Evolutionary conservation across 176 grass and related monocot species (phyloP), one percentile per base, ranked within the genome.

Genomic region (Triticum monococcum): DNA sequence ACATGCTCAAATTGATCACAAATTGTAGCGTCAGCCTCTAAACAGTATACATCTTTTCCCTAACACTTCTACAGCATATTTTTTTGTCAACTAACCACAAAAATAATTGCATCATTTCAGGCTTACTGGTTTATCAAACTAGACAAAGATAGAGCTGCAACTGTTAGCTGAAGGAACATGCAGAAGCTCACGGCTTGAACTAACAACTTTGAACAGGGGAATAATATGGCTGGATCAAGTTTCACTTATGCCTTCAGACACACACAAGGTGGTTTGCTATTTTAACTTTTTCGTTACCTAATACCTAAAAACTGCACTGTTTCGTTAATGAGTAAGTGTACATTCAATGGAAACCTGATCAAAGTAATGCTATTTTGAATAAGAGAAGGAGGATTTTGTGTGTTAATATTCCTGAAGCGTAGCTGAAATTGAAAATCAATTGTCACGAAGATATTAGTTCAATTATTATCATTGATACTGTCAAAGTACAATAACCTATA

Each of bases 151-250:
- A 35, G 59, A 91, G 4, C 1, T 75, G 1, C 20, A 79, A 1
- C 32, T 91, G 5, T 25, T 87, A 35, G 89, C 85, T 66, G 14
- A 87, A 13, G 64, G n/a, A 63, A 87, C 89, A 32, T 56, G 56
- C 12, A 88, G 81, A 80, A 80, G 18, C 18, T 52, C 85, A 88
- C 72, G 80, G 3, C 89, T 91, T 80, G 37, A 91, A 43, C 5
- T 88, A 69, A 85, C 65, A 84, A 68, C 66, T 32, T 60, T 16
- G 20, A 88, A 62, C 32, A 91, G 3, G 43, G 85, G 89, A 80
- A 71, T 50, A 16, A 33, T 84, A 4, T 88, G 85, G 89, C 7
- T 91, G 26, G 89, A 91, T 84, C 89, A 91, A 80, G 57, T 91
- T 18, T 84, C 89, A 16, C 74, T 91, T 2, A 81, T 91, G 67